Conservation (phyloP, 2,329 filamentous ascomycete genomes). For the Rhynchosporium secalis region DNA sequence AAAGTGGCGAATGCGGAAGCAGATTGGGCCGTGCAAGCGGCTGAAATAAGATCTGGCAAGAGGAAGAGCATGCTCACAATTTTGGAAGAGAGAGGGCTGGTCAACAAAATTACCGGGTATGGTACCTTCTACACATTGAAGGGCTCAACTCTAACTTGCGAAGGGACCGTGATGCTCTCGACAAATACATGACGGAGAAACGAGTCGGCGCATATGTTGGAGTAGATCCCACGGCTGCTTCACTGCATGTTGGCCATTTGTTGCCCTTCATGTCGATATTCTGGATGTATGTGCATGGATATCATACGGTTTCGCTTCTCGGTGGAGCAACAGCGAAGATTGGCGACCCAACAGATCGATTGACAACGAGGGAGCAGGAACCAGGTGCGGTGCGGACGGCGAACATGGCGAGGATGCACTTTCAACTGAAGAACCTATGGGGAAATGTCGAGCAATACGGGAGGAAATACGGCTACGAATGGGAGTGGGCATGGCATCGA, state of each 20-base stretch:
- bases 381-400: slow-evolving; percentile 53
- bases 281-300: slow-evolving; percentile 79
- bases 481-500: slow-evolving; percentile 66
- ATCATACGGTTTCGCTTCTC: slow-evolving; percentile 64
- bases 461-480: slow-evolving; percentile 62
- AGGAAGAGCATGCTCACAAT: slow-evolving; percentile 58
- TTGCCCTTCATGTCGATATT: slow-evolving; percentile 81
- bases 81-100: slow-evolving; percentile 69
- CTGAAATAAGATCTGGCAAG: slow-evolving; percentile 52
- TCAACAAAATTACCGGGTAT: slow-evolving; percentile 75
- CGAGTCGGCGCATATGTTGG: slow-evolving; percentile 76
- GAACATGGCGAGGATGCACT: slow-evolving; percentile 68
- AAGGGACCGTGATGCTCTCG: slow-evolving; percentile 51
- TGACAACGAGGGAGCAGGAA: slow-evolving; percentile 59
- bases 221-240: slow-evolving; percentile 78
- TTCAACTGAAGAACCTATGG: slow-evolving; percentile 73
- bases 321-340: slow-evolving; percentile 76
- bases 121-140: slow-evolving; percentile 30
- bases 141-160: neutral
- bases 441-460: slow-evolving; percentile 68
- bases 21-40: slow-evolving; percentile 51
- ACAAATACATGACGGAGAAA: slow-evolving; percentile 62
- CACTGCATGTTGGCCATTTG: slow-evolving; percentile 78
- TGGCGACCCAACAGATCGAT: slow-evolving; percentile 74
- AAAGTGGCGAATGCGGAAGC: slow-evolving; percentile 37